Conservation (phyloP, 345 rosid species). For the Populus alba region DNA sequence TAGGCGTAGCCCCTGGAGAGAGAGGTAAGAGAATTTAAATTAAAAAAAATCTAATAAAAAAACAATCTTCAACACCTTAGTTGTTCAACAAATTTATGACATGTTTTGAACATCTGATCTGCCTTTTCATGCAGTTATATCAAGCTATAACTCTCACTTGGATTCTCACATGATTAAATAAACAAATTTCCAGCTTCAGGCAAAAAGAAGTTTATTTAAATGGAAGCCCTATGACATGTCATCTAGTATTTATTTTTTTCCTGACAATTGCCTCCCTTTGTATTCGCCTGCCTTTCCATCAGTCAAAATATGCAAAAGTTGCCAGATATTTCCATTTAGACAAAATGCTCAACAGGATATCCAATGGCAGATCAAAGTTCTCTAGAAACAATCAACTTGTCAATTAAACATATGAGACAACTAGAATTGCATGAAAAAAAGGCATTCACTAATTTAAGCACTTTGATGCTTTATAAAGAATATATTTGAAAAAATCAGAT, state of each 20-base stretch:
- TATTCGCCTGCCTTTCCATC: not conserved
- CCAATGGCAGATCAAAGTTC: not conserved
- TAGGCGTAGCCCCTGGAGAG: conserved; percentile 87
- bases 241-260: not conserved
- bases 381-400: not conserved
- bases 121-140: not conserved
- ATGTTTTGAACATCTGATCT: not conserved
- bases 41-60: not conserved
- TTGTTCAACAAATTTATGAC: not conserved
- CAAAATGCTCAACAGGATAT: not conserved
- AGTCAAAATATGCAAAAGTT: not conserved
- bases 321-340: not conserved
- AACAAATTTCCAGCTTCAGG: not conserved
- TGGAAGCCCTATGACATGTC: not conserved
- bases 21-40: not conserved
- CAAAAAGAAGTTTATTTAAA: not conserved
- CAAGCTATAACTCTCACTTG: not conserved
- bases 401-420: not conserved
- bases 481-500: not conserved
- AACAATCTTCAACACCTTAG: not conserved
- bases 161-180: not conserved
- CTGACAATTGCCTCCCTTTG: not conserved
- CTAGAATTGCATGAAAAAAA: not conserved
- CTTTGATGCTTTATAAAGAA: not conserved
- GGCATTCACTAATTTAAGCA: not conserved